phyloP scores from a whole-genome alignment of 805 yeast species.

The Zygosaccharomyces siamensis region DNA sequence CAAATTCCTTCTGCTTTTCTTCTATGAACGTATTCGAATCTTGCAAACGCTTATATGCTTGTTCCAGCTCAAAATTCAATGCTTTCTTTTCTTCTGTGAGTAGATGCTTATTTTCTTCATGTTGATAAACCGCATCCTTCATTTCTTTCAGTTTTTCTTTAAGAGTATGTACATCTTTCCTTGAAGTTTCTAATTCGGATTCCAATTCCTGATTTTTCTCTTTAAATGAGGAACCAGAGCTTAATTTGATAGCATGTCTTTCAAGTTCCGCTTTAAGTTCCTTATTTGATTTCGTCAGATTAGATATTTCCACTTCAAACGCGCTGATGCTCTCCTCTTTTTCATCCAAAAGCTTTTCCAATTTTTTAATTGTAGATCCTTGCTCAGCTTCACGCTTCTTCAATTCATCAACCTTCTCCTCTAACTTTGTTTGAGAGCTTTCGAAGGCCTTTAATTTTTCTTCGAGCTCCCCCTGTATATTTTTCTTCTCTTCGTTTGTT shows the following conservation, averaged over 20 bases:
- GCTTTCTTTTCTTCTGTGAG: conserved; percentile 2
- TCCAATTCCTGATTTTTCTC: conserved; percentile 3
- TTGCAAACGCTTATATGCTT: background rate
- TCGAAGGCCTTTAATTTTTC: background rate
- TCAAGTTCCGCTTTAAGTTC: conserved; percentile 6
- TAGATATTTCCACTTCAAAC: conserved; percentile 1
- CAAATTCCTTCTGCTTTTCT: conserved; percentile 1
- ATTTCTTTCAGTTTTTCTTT: conserved; percentile 1
- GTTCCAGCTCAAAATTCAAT: background rate
- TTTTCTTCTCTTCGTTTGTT: background rate
- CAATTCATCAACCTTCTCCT: background rate
- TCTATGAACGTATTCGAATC: background rate
- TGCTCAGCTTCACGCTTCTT: conserved; percentile 5
- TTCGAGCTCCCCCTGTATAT: background rate
- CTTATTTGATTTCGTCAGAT: conserved; percentile 1
- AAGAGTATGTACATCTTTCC: background rate
- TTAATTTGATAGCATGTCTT: background rate
- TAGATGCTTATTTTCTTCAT: conserved; percentile 1
- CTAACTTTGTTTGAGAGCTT: conserved; percentile 5
- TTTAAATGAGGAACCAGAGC: background rate
- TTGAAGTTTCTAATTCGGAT: background rate
- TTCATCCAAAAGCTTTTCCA: conserved; percentile 3
- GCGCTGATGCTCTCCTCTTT: background rate
- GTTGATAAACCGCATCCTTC: background rate
- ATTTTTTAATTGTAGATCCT: background rate